Evolutionary conservation across 371 early-diverging fungal genomes (phyloP), one percentile per base, ranked within the genome.

Genomic region (Dichotomocladium elegans): DNA sequence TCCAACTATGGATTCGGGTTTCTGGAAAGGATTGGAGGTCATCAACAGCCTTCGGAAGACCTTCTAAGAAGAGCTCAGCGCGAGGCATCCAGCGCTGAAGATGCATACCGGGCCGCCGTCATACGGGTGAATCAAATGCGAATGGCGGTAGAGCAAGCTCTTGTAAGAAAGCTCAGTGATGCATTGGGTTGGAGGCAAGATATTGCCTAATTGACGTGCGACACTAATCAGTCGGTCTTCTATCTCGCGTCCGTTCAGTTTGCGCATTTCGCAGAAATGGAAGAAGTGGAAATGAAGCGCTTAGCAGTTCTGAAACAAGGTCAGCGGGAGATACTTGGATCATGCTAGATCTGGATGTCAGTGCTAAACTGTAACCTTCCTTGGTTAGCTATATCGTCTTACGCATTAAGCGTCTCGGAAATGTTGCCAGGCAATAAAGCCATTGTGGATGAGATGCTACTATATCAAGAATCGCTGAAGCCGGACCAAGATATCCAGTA

Each of bases 401-500:
- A 81, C 41, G 78, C 81, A 10, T 71, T 75, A n/a, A 76, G 82
- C 52, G 63, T 81, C 41, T 81, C 81, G 26, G 68, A 68, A 31
- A 68, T 75, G 1, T 63, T 87, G 28, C 79, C 81, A 14, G 76
- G 78, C 24, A 74, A 80, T 21, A 79, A 85, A 54, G 63, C 78
- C 0, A 77, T 81, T 10, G 72, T 83, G 30, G 89, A 88, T 40
- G 77, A 86, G 30, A 67, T 87, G 61, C 65, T 83, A 44, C 77
- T 85, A 9, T 85, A 81, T 68, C 84, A 85, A 58, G 88, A 90
- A 60, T 84, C 87, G 7, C 59, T 90, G 19, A 83, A 85, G 56
- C 87, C 90, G 9, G 76, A 82, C 34, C 82, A 86, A 43, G 90
- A 90, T 55, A 82, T 90, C 35, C 85, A 86, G 47, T 87, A 77